A percentile compares a stretch with the other conserved stretches of the same genome.
Evolutionary conservation across 352 stramenopile genomes (phyloP).

Genomic region (Globisporangium barbulae): DNA sequence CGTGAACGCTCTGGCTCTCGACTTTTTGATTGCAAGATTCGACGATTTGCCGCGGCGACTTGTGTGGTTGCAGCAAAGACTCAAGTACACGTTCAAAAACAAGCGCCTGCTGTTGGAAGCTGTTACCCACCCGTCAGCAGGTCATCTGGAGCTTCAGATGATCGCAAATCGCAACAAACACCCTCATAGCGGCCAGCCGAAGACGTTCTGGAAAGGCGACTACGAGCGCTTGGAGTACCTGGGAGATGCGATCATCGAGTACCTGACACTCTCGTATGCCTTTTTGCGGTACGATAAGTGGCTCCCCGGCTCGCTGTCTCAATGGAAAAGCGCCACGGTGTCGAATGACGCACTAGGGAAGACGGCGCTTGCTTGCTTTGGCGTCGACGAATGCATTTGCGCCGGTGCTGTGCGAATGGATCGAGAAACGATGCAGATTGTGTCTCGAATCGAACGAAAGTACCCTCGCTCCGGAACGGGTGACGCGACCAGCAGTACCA

Average conservation of each 20-base stretch:
- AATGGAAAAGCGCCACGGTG: constrained; percentile 85
- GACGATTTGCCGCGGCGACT: constrained; percentile 55
- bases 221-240: constrained; percentile 90
- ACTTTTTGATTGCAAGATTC: constrained; percentile 55
- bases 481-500: not conserved
- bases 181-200: constrained; percentile 26
- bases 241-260: constrained; percentile 88
- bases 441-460: constrained; percentile 46
- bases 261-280: constrained; percentile 83
- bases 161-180: constrained; percentile 15
- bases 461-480: constrained; percentile 24
- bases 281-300: constrained; percentile 67
- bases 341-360: constrained; percentile 85
- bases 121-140: constrained; percentile 74
- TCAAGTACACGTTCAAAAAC: constrained; percentile 84
- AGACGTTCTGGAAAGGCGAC: constrained; percentile 67
- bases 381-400: constrained; percentile 78
- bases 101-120: constrained; percentile 75
- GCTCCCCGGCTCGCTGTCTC: constrained; percentile 71
- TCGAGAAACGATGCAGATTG: constrained; percentile 48
- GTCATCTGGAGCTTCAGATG: constrained; percentile 48
- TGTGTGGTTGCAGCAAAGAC: constrained; percentile 57
- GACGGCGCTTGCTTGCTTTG: constrained; percentile 75
- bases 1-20: constrained; percentile 29
- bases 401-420: constrained; percentile 66